Evolutionary conservation across 768 basidiomycete species (phyloP).

Genomic region (Lepiota brunneoincarnata): DNA sequence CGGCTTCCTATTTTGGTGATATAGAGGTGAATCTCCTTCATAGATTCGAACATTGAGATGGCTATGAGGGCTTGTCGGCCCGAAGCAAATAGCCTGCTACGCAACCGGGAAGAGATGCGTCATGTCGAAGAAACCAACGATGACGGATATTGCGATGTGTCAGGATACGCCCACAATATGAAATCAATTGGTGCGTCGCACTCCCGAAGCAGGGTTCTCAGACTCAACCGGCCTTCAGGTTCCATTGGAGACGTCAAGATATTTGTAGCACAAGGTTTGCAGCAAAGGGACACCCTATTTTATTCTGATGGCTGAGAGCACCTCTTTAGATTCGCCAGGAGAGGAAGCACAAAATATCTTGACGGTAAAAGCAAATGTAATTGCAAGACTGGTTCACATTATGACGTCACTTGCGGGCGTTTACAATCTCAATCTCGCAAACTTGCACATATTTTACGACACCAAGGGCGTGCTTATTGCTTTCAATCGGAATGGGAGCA

Average conservation of each 20-base stretch:
- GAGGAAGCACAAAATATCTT: constrained; percentile 41
- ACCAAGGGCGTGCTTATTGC: constrained; percentile 79
- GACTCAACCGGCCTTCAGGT: constrained; percentile 33
- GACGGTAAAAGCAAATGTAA: constrained; percentile 45
- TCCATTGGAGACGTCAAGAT: constrained; percentile 61
- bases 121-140: constrained; percentile 71
- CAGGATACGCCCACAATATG: constrained; percentile 61
- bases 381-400: constrained; percentile 73
- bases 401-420: constrained; percentile 63
- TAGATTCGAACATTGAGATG: constrained; percentile 65
- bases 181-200: constrained; percentile 50
- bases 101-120: constrained; percentile 67
- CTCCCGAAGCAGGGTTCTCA: background rate
- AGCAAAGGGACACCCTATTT: background rate
- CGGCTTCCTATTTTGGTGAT: background rate
- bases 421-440: constrained; percentile 70
- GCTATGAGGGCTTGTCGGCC: constrained; percentile 71
- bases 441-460: constrained; percentile 89
- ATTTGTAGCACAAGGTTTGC: constrained; percentile 59
- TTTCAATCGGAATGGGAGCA: constrained; percentile 86
- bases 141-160: constrained; percentile 81
- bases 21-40: constrained; percentile 14
- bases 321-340: constrained; percentile 53
- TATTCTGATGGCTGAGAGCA: background rate
- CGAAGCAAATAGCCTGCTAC: constrained; percentile 60